Evolutionary conservation across 495 filamentous ascomycete genomes (phyloP).

Genomic region (Aspergillus indologenus): DNA sequence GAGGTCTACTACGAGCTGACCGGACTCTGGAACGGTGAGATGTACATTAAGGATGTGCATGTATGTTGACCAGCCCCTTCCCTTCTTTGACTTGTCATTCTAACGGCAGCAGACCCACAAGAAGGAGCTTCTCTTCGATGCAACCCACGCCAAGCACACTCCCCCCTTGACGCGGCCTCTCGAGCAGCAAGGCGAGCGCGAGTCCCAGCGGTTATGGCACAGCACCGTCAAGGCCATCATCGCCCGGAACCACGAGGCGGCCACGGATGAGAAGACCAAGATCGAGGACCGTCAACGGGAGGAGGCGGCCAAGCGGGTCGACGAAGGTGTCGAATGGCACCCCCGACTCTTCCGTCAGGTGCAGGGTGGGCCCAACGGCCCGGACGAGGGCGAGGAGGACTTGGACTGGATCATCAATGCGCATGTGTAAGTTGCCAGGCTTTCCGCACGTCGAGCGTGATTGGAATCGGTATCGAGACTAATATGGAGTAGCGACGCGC

Average conservation of each 20-base stretch:
- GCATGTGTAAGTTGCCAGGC: conserved; percentile 61
- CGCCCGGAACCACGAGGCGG: conserved; percentile 78
- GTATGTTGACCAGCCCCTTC: conserved; percentile 43
- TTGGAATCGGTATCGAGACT: not conserved
- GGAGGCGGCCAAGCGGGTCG: conserved; percentile 76
- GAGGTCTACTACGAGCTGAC: conserved; percentile 86
- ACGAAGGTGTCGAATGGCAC: conserved; percentile 85
- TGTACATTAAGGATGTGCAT: conserved; percentile 78
- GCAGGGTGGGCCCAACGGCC: conserved; percentile 65
- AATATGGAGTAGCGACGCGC: conserved; percentile 52
- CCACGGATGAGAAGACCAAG: conserved; percentile 92
- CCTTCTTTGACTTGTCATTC: conserved; percentile 9
- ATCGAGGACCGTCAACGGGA: conserved; percentile 90
- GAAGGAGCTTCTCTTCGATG: conserved; percentile 87
- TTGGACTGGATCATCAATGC: conserved; percentile 96
- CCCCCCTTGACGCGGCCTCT: conserved; percentile 72
- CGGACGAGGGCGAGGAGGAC: conserved; percentile 80
- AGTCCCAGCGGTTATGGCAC: conserved; percentile 85
- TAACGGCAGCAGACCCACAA: conserved; percentile 65
- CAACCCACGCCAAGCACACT: conserved; percentile 68
- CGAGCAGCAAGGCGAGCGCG: conserved; percentile 83
- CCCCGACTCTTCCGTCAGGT: conserved; percentile 79
- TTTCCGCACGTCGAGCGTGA: not conserved
- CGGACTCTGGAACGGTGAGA: conserved; percentile 91
- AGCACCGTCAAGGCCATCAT: conserved; percentile 77